A percentile compares a stretch with the other conserved stretches of the same genome.
Conservation (phyloP, 805 yeast genomes). For the Kuraishia piskuri region DNA sequence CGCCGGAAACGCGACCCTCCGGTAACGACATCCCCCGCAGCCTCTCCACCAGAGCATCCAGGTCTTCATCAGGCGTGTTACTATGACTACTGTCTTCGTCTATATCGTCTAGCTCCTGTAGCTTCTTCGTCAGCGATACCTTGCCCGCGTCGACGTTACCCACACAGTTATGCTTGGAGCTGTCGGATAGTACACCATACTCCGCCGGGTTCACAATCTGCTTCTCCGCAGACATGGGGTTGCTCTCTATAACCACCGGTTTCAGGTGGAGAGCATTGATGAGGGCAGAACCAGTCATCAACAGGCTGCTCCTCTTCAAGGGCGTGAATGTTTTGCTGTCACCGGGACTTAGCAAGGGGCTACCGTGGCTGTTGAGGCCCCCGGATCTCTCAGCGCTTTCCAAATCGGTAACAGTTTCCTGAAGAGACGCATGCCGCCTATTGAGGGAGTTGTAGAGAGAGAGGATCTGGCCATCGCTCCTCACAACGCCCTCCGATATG, state of each 20-base stretch:
- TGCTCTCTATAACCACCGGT: conserved; percentile 18
- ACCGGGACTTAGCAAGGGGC: background rate
- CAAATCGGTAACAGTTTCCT: conserved; percentile 1
- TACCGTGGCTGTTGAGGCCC: background rate
- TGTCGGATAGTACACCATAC: conserved; percentile 18
- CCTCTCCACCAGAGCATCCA: background rate
- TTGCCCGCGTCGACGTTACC: background rate
- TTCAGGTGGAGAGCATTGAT: conserved; percentile 12
- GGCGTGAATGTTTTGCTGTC: background rate
- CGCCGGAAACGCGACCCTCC: background rate
- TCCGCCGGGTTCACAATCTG: conserved; percentile 9
- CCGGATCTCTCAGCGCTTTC: background rate
- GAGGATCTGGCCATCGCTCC: conserved; percentile 3
- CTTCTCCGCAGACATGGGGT: conserved; percentile 18
- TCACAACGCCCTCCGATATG: conserved; percentile 11
- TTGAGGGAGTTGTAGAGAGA: conserved; percentile 3
- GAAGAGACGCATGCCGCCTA: conserved; percentile 1
- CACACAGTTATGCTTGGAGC: conserved; percentile 1
- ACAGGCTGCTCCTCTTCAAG: conserved; percentile 2
- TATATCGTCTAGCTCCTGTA: background rate
- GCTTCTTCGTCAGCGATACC: background rate
- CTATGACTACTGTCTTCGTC: background rate
- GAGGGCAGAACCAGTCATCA: conserved; percentile 4
- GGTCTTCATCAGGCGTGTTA: background rate
- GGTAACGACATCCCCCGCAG: background rate